phyloP scores from a whole-genome alignment of 1,284 basidiomycete genomes.

The Tylopilus sp. region DNA sequence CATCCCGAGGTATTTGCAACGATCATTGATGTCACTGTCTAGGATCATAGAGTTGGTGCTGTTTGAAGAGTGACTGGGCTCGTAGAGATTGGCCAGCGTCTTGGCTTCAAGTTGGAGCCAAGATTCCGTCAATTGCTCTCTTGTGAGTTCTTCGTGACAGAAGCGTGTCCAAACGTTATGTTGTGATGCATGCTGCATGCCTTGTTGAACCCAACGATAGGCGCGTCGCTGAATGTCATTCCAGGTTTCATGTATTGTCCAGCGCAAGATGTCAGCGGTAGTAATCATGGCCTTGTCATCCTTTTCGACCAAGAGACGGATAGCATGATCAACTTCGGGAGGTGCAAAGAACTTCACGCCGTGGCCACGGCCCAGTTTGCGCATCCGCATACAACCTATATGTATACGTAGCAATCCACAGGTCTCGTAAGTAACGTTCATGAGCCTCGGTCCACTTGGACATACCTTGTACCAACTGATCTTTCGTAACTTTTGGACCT shows the following conservation, averaged over 20 bases:
- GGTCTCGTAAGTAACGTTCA: neutral
- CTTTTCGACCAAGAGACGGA: conserved; percentile 24
- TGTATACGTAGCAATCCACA: conserved; percentile 15
- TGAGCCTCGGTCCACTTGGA: neutral
- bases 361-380: conserved; percentile 59
- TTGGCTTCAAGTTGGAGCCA: conserved; percentile 53
- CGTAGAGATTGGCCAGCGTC: conserved; percentile 50
- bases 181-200: conserved; percentile 34
- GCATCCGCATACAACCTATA: conserved; percentile 59
- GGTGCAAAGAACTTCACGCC: conserved; percentile 60
- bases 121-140: conserved; percentile 22
- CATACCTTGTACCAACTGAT: conserved; percentile 62
- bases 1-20: conserved; percentile 40
- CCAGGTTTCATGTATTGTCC: conserved; percentile 59
- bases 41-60: conserved; percentile 3
- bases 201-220: conserved; percentile 49
- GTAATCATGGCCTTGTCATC: conserved; percentile 31
- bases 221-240: conserved; percentile 46
- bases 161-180: neutral
- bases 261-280: conserved; percentile 50
- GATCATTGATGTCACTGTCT: conserved; percentile 39
- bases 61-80: neutral
- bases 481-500: conserved; percentile 59
- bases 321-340: conserved; percentile 54
- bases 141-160: conserved; percentile 2